phyloP scores from a whole-genome alignment of 345 rosid species.

The Populus tremula region DNA sequence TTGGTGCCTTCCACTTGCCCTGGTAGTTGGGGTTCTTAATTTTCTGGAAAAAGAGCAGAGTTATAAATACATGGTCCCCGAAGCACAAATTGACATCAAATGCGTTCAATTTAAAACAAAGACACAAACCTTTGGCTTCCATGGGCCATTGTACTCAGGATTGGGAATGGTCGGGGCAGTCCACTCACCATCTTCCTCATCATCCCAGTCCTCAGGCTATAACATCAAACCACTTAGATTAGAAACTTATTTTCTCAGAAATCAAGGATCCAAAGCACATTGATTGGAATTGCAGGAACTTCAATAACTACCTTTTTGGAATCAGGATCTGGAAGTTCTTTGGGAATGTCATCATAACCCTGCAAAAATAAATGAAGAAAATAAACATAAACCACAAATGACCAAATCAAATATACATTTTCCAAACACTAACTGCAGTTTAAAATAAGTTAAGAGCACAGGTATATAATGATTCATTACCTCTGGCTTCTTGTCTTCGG shows the following conservation, averaged over 20 bases:
- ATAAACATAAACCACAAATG: neutral
- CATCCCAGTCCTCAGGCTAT: slow-evolving; percentile 99
- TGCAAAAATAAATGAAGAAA: slow-evolving; percentile 7
- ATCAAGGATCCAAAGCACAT: neutral
- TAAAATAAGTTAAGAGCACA: neutral
- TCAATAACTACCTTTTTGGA: slow-evolving; percentile 66
- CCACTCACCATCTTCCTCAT: slow-evolving; percentile 99
- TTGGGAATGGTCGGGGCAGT: slow-evolving; percentile 89
- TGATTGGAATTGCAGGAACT: neutral
- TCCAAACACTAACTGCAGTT: neutral
- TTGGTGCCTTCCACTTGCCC: slow-evolving; percentile 96
- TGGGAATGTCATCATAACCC: slow-evolving; percentile 95
- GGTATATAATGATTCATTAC: slow-evolving; percentile 24
- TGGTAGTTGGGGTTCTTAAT: slow-evolving; percentile 91
- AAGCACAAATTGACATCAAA: slow-evolving; percentile 1
- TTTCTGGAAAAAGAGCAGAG: slow-evolving; percentile 48
- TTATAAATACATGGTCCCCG: neutral
- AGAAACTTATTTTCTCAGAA: neutral
- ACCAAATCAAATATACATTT: neutral
- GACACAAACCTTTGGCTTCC: slow-evolving; percentile 79
- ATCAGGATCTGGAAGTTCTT: slow-evolving; percentile 83
- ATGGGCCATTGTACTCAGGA: slow-evolving; percentile 96
- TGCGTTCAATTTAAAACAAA: neutral
- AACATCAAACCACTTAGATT: slow-evolving; percentile 5
- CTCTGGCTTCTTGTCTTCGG: slow-evolving; percentile 95